Evolutionary conservation across 78 protist genomes (phyloP), one percentile per base, ranked within the genome.

Genomic region (Emiliania huxleyi): DNA sequence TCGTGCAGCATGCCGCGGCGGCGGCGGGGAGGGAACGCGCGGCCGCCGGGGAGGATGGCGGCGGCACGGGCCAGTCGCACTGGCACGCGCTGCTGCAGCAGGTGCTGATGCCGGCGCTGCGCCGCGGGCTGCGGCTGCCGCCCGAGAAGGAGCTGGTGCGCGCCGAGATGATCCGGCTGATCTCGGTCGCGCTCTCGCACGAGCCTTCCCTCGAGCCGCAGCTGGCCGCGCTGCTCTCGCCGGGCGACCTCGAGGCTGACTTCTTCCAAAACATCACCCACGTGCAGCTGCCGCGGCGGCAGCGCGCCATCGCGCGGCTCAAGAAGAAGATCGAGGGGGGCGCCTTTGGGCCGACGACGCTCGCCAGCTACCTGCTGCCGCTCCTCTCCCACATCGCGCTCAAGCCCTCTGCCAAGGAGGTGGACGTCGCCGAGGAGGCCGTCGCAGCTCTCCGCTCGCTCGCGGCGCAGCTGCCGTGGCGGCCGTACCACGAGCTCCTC

Each of bases 381-480:
- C 26, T 88, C 49, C n/a, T 88, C 25, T 11, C 25, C 6, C 91
- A 88, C 52, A 2, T 88, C 26, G 46, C 45, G 79, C 35, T 88
- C 25, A 4, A 2, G 33, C 0, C 2, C 52, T 0, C n/a, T 2
- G 21, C 75, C n/a, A 56, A 35, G 42, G 91, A 49, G 3, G 26
- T 37, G 81, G 73, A 88, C 52, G 44, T 88, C 15, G 91, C 49
- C 18, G 44, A 35, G 42, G 91, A 88, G 55, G 91, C 91, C n/a
- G 49, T 88, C 29, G 12, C 1, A 0, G 23, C 81, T 1, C n/a
- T 88, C 11, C 43, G 55, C 42, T 0, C 19, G 11, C 12, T 56
- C 40, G 75, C 81, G 2, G 52, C 56, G 46, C 91, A 11, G 15
- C 81, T 88, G 37, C 46, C 56, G 49, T 88, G 91, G 91, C 46